Conservation (phyloP, 306 rosid species). For the Rosa persica region DNA sequence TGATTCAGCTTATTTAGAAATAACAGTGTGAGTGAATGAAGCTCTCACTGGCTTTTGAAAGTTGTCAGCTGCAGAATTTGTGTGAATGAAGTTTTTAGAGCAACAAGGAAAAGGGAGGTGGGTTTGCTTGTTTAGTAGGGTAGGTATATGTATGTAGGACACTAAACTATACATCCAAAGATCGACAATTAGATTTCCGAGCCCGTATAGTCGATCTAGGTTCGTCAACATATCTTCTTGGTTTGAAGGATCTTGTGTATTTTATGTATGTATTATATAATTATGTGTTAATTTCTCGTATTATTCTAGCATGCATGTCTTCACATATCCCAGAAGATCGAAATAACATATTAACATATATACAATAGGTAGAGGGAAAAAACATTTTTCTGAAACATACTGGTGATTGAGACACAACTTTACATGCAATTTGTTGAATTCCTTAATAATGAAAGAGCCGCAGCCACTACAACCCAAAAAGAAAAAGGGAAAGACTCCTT, state of each 20-base stretch:
- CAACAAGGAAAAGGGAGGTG: background rate
- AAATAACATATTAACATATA: no score
- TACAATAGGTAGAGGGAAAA: no score
- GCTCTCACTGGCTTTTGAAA: background rate
- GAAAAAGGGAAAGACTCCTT: background rate
- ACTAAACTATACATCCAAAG: background rate
- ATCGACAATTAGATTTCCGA: no score
- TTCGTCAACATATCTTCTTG: no score
- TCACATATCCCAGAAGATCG: no score
- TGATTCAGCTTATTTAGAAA: background rate
- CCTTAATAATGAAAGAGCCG: background rate
- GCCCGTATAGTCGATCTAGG: no score
- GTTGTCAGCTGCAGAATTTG: background rate
- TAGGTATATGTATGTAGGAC: background rate
- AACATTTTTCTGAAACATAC: background rate
- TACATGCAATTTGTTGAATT: no score
- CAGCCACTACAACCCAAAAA: background rate
- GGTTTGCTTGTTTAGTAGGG: background rate
- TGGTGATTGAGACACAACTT: no score
- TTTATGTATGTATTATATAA: no score
- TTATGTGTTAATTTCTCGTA: no score
- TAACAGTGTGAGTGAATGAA: background rate
- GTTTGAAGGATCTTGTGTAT: no score
- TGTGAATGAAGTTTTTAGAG: background rate
- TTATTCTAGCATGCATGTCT: no score